A percentile compares a stretch with the other conserved stretches of the same genome.
phyloP scores from a whole-genome alignment of 768 basidiomycete species.

The Phaffia tasmanica region DNA sequence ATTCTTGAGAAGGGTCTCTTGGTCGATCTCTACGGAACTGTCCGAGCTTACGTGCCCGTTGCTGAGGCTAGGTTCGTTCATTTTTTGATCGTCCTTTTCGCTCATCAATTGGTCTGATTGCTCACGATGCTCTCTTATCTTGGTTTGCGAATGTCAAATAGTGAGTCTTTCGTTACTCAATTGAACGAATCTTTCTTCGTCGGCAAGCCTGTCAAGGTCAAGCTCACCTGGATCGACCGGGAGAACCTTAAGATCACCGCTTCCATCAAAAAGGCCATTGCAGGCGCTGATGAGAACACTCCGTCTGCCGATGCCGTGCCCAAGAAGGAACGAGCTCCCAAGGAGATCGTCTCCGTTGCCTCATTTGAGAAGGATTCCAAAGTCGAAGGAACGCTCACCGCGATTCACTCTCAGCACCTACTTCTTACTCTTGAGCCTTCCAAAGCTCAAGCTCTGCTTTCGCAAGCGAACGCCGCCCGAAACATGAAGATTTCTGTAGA shows the following conservation, averaged over 20 bases:
- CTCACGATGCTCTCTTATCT: neutral
- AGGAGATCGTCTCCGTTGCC: constrained; percentile 11
- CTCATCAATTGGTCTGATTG: constrained; percentile 39
- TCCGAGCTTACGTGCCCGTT: constrained; percentile 68
- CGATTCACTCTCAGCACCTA: constrained; percentile 75
- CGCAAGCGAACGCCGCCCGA: constrained; percentile 76
- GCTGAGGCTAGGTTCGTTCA: constrained; percentile 62
- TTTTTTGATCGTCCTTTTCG: neutral
- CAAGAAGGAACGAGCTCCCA: neutral
- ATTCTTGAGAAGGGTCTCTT: constrained; percentile 66
- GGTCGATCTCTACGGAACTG: constrained; percentile 81
- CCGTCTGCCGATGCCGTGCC: neutral
- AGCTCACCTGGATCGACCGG: constrained; percentile 55
- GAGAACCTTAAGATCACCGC: constrained; percentile 60
- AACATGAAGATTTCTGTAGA: constrained; percentile 55
- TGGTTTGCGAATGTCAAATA: constrained; percentile 34
- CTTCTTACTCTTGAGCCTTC: constrained; percentile 62
- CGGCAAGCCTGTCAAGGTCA: constrained; percentile 75
- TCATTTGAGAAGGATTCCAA: constrained; percentile 34
- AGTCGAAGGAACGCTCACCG: constrained; percentile 44
- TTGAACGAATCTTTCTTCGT: constrained; percentile 52
- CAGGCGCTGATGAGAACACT: neutral
- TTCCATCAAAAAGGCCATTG: constrained; percentile 68
- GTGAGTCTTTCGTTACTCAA: constrained; percentile 49
- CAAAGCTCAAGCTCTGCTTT: constrained; percentile 61